phyloP scores from a whole-genome alignment of 495 filamentous ascomycete species.

The Staphylotrichum tortipilum region DNA sequence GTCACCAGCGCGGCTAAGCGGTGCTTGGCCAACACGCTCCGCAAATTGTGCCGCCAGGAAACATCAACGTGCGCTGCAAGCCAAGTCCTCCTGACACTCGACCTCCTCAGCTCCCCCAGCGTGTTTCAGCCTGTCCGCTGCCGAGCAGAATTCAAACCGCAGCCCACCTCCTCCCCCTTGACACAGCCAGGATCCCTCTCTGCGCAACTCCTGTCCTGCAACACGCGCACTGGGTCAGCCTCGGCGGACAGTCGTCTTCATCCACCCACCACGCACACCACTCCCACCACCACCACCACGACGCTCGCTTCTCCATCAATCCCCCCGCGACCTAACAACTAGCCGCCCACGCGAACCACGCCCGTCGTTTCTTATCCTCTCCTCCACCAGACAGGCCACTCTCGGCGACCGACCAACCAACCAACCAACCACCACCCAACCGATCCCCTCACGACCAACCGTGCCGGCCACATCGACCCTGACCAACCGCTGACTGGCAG shows the following conservation, averaged over 20 bases:
- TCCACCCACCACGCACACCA: too few relatives aligned
- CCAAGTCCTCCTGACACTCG: slow-evolving; percentile 25
- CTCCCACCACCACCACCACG: not conserved
- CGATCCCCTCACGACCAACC: slow-evolving; percentile 5
- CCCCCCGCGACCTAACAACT: slow-evolving; percentile 7
- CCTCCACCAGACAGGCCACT: not conserved
- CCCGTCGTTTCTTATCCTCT: not conserved
- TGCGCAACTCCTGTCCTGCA: slow-evolving; percentile 3
- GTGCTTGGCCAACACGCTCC: not conserved
- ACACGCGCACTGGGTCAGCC: not conserved
- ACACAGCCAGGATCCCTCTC: slow-evolving; percentile 10
- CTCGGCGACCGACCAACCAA: slow-evolving; percentile 1
- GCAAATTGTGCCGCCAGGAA: slow-evolving; percentile 5
- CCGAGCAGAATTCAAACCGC: slow-evolving; percentile 24
- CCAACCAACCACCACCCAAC: not conserved
- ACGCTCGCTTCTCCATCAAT: not conserved
- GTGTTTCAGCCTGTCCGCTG: slow-evolving; percentile 39
- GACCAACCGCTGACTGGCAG: slow-evolving; percentile 4
- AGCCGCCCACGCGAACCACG: slow-evolving; percentile 8
- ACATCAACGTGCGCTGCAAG: slow-evolving; percentile 12
- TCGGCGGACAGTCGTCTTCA: not conserved
- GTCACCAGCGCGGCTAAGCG: not conserved
- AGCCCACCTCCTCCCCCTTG: slow-evolving; percentile 20
- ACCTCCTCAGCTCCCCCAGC: slow-evolving; percentile 33
- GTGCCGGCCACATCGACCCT: slow-evolving; percentile 8